Evolutionary conservation across 768 basidiomycete genomes (phyloP), one percentile per base, ranked within the genome.

Genomic region (Leccinum rimulosum): DNA sequence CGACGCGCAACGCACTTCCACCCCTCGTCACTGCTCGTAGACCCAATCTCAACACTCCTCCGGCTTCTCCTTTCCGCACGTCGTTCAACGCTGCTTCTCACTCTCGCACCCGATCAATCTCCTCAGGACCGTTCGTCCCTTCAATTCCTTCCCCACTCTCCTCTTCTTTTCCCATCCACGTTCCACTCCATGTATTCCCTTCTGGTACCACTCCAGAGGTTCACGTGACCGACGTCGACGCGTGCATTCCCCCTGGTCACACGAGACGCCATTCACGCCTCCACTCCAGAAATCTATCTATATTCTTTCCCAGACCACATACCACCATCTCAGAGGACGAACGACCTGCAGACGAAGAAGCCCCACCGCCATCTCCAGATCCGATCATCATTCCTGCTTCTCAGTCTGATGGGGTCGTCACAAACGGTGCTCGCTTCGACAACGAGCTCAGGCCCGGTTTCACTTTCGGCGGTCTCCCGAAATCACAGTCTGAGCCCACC

Each of bases 271-370:
- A 94, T 72, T 74, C 84, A 4, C 82, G 92, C 2, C 77, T 96
- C 17, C 94, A 97, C 69, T 95, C 94, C 0, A 85, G 94, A 50
- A 98, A 98, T 67, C 77, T 97, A 3, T 95, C 93, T 1, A 79
- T 96, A 17, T 96, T 88, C 80, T 97, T 97, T 66, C 95, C 95
- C 15, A 83, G 86, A 35, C 82, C 85, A 0, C 75, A 81, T 0
- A 77, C 80, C 8, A 78, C 85, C 14, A 91, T 91, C 48, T 79
- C 84, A 4, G 88, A 92, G 71, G 87, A 90, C 66, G 85, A 84
- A 33, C 66, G 81, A 4, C 75, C 67, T 11, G 62, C 70, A 8
- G 80, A 81, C 45, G 76, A 79, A 53, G 79, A 80, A 54, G 78
- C 81, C 9, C 82, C 83, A 4, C 75, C 78, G 4, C 77, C 74